phyloP scores from a whole-genome alignment of 1,139 yeast genomes.

The Geotrichum cucujoidarum region DNA sequence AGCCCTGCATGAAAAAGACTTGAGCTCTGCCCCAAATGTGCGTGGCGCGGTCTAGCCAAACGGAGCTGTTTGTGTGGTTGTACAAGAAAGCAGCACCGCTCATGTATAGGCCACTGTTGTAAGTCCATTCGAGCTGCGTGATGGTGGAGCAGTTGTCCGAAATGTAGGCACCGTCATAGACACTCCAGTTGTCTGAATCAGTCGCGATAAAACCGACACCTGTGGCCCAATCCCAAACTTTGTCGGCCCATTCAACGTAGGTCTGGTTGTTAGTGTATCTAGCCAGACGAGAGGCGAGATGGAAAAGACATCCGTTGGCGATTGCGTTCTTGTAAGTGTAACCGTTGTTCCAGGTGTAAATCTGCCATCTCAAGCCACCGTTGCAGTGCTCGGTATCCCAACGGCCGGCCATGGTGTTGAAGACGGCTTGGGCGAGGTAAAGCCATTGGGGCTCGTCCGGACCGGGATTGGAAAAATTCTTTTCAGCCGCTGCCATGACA shows the following conservation, averaged over 20 bases:
- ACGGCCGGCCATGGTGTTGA: constrained; percentile 81
- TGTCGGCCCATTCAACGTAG: constrained; percentile 76
- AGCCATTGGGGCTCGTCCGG: constrained; percentile 58
- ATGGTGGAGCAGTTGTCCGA: constrained; percentile 56
- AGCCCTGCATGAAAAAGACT: constrained; percentile 53
- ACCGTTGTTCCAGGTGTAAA: constrained; percentile 90
- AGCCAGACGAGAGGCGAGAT: constrained; percentile 80
- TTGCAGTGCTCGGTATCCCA: constrained; percentile 75
- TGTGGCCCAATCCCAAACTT: constrained; percentile 76
- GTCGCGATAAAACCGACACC: constrained; percentile 53
- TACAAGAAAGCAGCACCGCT: constrained; percentile 80
- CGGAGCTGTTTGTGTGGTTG: constrained; percentile 62
- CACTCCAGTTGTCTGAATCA: constrained; percentile 38
- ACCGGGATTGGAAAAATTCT: constrained; percentile 64
- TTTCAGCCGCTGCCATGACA: constrained; percentile 77
- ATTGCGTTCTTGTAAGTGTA: constrained; percentile 89
- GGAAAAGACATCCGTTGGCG: constrained; percentile 85
- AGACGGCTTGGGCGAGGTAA: constrained; percentile 69
- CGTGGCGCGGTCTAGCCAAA: constrained; percentile 56
- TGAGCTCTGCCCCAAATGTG: constrained; percentile 45
- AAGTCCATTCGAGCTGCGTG: constrained; percentile 72
- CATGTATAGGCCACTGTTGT: constrained; percentile 76
- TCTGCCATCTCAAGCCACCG: constrained; percentile 96
- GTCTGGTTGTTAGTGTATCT: constrained; percentile 68
- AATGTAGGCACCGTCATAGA: constrained; percentile 75